Percentiles rank a stretch among this genome's conserved stretches.
phyloP scores from a whole-genome alignment of 176 grass and related monocot genomes.

The Carex kokanica region DNA sequence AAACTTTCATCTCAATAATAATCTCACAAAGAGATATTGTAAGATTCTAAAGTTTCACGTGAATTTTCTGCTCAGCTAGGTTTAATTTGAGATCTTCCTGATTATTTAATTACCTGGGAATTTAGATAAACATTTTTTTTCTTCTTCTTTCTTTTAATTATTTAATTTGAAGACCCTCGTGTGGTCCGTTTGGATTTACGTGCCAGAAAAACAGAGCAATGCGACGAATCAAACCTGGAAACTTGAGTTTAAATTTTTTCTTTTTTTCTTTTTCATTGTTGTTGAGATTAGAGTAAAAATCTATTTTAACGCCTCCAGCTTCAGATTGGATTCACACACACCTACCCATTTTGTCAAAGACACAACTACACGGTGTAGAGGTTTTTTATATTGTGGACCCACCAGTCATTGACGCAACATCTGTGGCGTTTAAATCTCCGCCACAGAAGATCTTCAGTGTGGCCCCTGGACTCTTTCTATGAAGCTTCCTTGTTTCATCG shows the following conservation, averaged over 20 bases:
- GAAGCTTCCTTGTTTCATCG: background rate
- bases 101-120: background rate
- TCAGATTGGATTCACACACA: background rate
- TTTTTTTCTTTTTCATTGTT: background rate
- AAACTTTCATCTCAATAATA: too few relatives aligned
- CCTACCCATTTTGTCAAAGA: background rate
- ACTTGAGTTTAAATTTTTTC: background rate
- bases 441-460: background rate
- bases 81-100: too few relatives aligned
- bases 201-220: background rate
- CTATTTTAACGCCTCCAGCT: background rate
- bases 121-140: background rate
- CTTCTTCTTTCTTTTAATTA: too few relatives aligned
- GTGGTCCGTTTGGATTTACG: background rate
- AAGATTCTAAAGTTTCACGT: background rate
- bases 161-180: background rate
- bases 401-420: background rate
- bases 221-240: conserved; percentile 2
- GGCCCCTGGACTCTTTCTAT: background rate
- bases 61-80: background rate
- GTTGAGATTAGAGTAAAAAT: background rate
- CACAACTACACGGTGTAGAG: background rate
- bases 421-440: background rate
- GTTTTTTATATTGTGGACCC: background rate
- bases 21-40: background rate